Evolutionary conservation across 208 protist genomes (phyloP).

Genomic region (Crithidia bombi): DNA sequence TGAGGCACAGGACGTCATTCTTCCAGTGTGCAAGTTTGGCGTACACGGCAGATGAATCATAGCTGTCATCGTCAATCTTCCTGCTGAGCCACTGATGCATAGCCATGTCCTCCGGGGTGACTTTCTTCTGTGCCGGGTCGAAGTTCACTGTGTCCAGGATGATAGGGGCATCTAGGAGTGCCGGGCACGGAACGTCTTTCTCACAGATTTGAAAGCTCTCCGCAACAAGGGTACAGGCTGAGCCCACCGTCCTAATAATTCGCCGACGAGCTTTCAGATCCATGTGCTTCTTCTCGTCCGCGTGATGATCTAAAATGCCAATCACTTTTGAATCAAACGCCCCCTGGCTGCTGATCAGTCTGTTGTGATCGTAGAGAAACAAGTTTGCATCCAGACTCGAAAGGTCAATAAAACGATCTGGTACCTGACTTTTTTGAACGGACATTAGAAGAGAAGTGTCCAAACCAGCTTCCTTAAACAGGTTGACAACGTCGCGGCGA

Average conservation of each 20-base stretch:
- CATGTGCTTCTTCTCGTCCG: slow-evolving; percentile 70
- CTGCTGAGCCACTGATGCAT: slow-evolving; percentile 54
- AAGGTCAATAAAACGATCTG: slow-evolving; percentile 44
- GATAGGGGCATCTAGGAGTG: slow-evolving; percentile 73
- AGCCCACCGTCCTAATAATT: slow-evolving; percentile 61
- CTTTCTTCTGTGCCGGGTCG: slow-evolving; percentile 71
- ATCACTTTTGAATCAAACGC: slow-evolving; percentile 44
- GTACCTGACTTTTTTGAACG: slow-evolving; percentile 27
- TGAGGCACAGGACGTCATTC: slow-evolving; percentile 74
- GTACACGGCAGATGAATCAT: slow-evolving; percentile 40
- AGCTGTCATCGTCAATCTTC: slow-evolving; percentile 10
- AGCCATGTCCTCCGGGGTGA: slow-evolving; percentile 68
- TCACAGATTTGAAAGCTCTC: slow-evolving; percentile 53
- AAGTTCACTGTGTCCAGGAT: slow-evolving; percentile 88
- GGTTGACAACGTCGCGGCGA: slow-evolving; percentile 68
- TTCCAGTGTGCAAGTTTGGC: slow-evolving; percentile 71
- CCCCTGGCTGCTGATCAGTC: slow-evolving; percentile 49
- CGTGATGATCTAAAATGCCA: slow-evolving; percentile 87
- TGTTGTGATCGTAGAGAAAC: slow-evolving; percentile 90
- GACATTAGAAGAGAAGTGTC: slow-evolving; percentile 49
- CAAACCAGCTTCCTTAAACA: slow-evolving; percentile 57
- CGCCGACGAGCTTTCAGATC: slow-evolving; percentile 39
- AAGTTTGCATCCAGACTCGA: slow-evolving; percentile 30
- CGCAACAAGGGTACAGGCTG: slow-evolving; percentile 80
- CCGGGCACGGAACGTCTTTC: slow-evolving; percentile 53